Conservation (phyloP, 2,329 filamentous ascomycete genomes). For the Cryphonectria carpinicola region DNA sequence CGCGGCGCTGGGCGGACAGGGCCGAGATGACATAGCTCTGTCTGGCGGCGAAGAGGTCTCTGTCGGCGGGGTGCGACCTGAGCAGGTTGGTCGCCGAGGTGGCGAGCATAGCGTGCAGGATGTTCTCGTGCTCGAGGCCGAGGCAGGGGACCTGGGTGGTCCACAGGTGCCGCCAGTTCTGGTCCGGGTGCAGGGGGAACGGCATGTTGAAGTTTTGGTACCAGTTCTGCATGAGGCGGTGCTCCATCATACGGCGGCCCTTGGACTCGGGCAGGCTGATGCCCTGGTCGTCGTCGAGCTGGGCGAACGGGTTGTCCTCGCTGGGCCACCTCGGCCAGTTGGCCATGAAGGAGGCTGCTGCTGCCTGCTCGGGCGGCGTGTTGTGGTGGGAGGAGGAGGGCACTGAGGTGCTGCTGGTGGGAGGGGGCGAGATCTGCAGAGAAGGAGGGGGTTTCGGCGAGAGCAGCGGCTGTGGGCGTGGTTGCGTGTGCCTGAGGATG, state of each 20-base stretch:
- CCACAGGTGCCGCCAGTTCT: conserved; percentile 33
- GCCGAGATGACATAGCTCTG: conserved; percentile 36
- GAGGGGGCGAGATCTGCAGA: conserved; percentile 4
- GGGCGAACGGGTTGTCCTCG: conserved; percentile 20
- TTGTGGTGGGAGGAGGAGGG: conserved; percentile 1
- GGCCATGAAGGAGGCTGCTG: conserved; percentile 5
- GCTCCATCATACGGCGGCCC: conserved; percentile 34
- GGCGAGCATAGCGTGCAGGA: conserved; percentile 33
- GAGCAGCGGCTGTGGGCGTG: conserved; percentile 6
- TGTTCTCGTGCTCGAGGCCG: conserved; percentile 33
- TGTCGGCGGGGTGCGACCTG: conserved; percentile 26
- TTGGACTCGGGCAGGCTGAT: conserved; percentile 33
- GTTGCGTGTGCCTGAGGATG: neutral
- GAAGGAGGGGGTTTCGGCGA: conserved; percentile 13
- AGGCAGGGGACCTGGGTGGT: conserved; percentile 30
- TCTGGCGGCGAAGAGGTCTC: conserved; percentile 33
- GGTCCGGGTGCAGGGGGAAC: conserved; percentile 29
- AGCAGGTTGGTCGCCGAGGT: conserved; percentile 34
- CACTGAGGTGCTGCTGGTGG: conserved; percentile 10
- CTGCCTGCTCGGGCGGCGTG: conserved; percentile 15
- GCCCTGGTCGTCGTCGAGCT: conserved; percentile 16
- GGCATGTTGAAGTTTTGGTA: conserved; percentile 28
- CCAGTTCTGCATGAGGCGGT: conserved; percentile 37
- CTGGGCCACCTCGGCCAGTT: conserved; percentile 21
- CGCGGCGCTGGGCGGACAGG: conserved; percentile 35